Percentiles rank a stretch among this genome's conserved stretches.
These are phyloP conservation scores for rapeseed (Brassica napus) DNA, from an alignment of 345 rosid genomes.

Conservation along the genomic window Da-Ae NC_063451.1:37475001-37475500, in stretches of 20 bases:
- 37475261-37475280: slow-evolving; percentile 4
- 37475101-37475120: slow-evolving; percentile 72
- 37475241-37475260: not conserved
- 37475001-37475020: too few species aligned
- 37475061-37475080: slow-evolving; percentile 30
- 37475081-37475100: slow-evolving; percentile 54
- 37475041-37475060: not conserved
- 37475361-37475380: slow-evolving; percentile 68
- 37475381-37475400: slow-evolving; percentile 50
- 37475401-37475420: slow-evolving; percentile 83
- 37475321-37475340: slow-evolving; percentile 44
- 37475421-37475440: slow-evolving; percentile 67
- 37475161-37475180: slow-evolving; percentile 43
- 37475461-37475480: not conserved
- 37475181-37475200: slow-evolving; percentile 14
- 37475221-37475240: slow-evolving; percentile 10
- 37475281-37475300: slow-evolving; percentile 1
- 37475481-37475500: slow-evolving; percentile 15
- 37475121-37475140: slow-evolving; percentile 67
- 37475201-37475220: slow-evolving; percentile 48
- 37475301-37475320: slow-evolving; percentile 58
- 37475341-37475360: slow-evolving; percentile 53
- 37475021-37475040: too few species aligned
- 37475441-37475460: slow-evolving; percentile 51
- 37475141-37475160: slow-evolving; percentile 73